Base-by-base conservation (phyloP, 2,329 filamentous ascomycete genomes). In the Chrysoporthe deuterocubensis region DNA sequence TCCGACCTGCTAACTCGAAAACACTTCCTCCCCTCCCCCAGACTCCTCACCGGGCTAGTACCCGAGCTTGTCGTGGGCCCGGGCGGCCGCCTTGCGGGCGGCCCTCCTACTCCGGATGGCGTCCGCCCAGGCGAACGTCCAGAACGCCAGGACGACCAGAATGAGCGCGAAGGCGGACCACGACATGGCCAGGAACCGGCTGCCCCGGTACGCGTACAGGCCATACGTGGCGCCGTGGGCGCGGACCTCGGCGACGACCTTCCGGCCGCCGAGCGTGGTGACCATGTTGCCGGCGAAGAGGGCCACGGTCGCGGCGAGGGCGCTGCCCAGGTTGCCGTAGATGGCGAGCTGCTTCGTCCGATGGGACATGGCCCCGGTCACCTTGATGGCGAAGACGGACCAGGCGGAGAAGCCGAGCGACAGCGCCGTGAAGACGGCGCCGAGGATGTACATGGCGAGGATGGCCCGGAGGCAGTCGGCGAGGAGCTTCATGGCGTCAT, bases 81-180 rank as follows among this genome's bases (percentile, higher is more conserved):
- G 34, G 32, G 34, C 14, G 4, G 54, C 34, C 6, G 54, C 54
- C 34, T n/a, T 57, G 3, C 54, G 54, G 6, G 34, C 34, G 11
- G 32, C 34, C 34, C 54, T 18, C 34, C 54, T 57, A 16, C 11
- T 57, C 34, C 34, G 40, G 16, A 57, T 57, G 18, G 54, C 54
- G 32, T 57, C 54, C 54, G 34, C 34, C 54, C 26, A 57, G 18
- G 54, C 54, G 26, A 64, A 56, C 21, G 50, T 56, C 83, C 84
- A 86, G 72, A 80, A 84, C 2, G 78, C 37, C 7, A 77, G 64
- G 0, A 78, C 72, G 1, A 77, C 69, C 5, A 79, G 73, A 80
- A 85, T 84, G 69, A 82, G 74, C 6, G 72, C 82, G 14, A 84
- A 80, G 1, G 83, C 77, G 3, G 82, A 78, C 84, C 84, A 87